Conservation (phyloP, 345 rosid species). For the Melastoma malabathricum region DNA sequence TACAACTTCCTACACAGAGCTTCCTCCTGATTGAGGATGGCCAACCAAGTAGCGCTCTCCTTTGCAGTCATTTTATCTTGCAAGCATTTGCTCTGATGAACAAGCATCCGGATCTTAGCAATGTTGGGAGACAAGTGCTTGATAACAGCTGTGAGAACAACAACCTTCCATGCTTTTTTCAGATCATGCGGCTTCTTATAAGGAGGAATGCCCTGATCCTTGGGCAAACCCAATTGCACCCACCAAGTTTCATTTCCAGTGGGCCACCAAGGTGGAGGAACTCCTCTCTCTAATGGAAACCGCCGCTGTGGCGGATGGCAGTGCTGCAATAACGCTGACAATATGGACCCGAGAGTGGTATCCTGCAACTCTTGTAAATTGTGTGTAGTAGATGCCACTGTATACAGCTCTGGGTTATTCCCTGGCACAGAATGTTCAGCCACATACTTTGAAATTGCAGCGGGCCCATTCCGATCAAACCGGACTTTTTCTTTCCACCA, state of each 20-base stretch:
- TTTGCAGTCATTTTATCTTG: conserved; percentile 92
- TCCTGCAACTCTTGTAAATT: conserved; percentile 67
- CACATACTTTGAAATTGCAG: conserved; percentile 55
- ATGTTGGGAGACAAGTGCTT: conserved; percentile 77
- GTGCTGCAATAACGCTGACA: conserved; percentile 76
- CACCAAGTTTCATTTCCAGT: conserved; percentile 73
- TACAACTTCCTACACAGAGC: conserved; percentile 43
- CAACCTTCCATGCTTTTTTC: conserved; percentile 77
- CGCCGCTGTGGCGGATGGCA: conserved; percentile 81
- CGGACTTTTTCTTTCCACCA: conserved; percentile 92
- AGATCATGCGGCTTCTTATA: conserved; percentile 84
- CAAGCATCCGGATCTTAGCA: conserved; percentile 64
- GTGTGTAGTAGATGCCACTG: conserved; percentile 33
- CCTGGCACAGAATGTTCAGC: conserved; percentile 36
- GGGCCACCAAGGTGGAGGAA: conserved; percentile 89
- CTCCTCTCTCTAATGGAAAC: conserved; percentile 72
- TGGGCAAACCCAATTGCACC: conserved; percentile 45
- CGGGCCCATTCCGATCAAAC: conserved; percentile 77
- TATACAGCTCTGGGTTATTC: conserved; percentile 18
- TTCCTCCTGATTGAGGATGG: conserved; percentile 63
- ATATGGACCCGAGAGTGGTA: conserved; percentile 72
- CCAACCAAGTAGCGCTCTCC: conserved; percentile 77
- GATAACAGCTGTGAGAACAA: conserved; percentile 68
- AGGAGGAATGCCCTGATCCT: conserved; percentile 58
- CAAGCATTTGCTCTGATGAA: conserved; percentile 69